A percentile compares a stretch with the other conserved stretches of the same genome.
Conservation (phyloP, 1,284 basidiomycete genomes). For the Microbotryum violaceum region DNA sequence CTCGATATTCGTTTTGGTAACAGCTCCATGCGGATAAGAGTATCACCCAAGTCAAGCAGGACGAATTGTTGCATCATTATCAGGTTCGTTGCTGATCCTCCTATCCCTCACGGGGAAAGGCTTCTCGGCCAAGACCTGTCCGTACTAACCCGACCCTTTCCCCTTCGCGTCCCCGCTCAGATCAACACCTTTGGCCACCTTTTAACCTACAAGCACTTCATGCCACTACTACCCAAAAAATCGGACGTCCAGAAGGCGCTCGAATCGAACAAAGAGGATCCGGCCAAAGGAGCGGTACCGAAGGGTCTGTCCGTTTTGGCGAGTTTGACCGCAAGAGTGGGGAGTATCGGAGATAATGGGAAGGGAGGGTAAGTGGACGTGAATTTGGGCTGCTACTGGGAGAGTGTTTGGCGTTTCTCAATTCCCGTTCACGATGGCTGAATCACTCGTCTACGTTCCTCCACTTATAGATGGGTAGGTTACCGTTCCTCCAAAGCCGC, state of each 20-base stretch:
- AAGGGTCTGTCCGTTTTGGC: slow-evolving; percentile 42
- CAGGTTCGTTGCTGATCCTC: slow-evolving; percentile 20
- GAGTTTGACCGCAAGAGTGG: slow-evolving; percentile 46
- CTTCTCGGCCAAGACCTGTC: neutral
- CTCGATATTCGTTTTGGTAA: no score
- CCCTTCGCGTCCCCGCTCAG: slow-evolving; percentile 30
- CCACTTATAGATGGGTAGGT: slow-evolving; percentile 20
- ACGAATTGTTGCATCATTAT: slow-evolving; percentile 38
- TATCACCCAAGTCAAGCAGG: slow-evolving; percentile 41
- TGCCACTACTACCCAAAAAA: slow-evolving; percentile 45
- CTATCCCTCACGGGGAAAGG: neutral
- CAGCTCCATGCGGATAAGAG: slow-evolving; percentile 48
- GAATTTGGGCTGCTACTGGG: no score
- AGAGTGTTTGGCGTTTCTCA: no score
- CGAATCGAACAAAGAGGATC: slow-evolving; percentile 35
- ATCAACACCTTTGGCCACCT: slow-evolving; percentile 49
- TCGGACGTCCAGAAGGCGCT: slow-evolving; percentile 35
- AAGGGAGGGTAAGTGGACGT: slow-evolving; percentile 39
- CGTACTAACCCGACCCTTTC: neutral
- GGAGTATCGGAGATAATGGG: slow-evolving; percentile 45
- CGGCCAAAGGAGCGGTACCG: slow-evolving; percentile 41
- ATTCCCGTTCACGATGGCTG: no score
- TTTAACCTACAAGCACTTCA: slow-evolving; percentile 48
- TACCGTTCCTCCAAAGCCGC: slow-evolving; percentile 42
- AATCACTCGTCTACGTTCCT: no score